Percentiles rank a stretch among this genome's conserved stretches.
Conservation (phyloP, 1,139 yeast species). For the Zygotorulaspora mrakii region DNA sequence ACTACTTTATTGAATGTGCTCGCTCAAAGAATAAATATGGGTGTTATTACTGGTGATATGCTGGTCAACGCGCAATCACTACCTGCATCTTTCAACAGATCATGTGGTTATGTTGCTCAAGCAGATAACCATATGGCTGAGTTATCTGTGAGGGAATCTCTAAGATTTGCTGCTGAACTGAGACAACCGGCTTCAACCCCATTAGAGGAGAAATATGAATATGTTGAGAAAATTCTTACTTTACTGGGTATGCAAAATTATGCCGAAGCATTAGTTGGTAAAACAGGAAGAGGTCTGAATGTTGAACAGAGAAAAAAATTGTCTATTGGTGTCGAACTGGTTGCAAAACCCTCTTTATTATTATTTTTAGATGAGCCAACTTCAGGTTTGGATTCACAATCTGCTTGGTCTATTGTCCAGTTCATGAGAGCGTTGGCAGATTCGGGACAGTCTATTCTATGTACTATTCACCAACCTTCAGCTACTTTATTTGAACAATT, state of each 20-base stretch:
- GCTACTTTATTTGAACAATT: slow-evolving; percentile 52
- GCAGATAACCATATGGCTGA: slow-evolving; percentile 59
- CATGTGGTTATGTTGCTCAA: slow-evolving; percentile 65
- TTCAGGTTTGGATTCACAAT: slow-evolving; percentile 57
- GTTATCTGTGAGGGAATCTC: slow-evolving; percentile 58
- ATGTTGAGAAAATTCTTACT: slow-evolving; percentile 55
- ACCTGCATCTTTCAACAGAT: slow-evolving; percentile 52
- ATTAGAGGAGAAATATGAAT: slow-evolving; percentile 48
- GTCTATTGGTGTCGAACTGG: slow-evolving; percentile 62
- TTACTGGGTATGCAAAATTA: slow-evolving; percentile 57
- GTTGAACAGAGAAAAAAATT: slow-evolving; percentile 65
- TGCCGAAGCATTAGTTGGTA: slow-evolving; percentile 63
- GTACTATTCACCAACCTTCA: slow-evolving; percentile 59
- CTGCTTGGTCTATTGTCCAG: slow-evolving; percentile 55
- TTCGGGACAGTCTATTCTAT: slow-evolving; percentile 54
- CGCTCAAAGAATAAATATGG: slow-evolving; percentile 56
- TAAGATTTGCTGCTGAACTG: slow-evolving; percentile 56
- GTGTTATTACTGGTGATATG: slow-evolving; percentile 62
- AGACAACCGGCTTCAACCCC: slow-evolving; percentile 52
- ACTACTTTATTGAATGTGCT: slow-evolving; percentile 58
- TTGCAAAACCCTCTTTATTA: slow-evolving; percentile 51
- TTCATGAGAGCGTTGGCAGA: slow-evolving; percentile 49
- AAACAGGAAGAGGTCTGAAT: slow-evolving; percentile 54
- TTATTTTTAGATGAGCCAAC: slow-evolving; percentile 57
- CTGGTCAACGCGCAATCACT: slow-evolving; percentile 54